A percentile compares a stretch with the other conserved stretches of the same genome.
Conservation (phyloP, 768 basidiomycete species). For the Tubosaeta sp. region DNA sequence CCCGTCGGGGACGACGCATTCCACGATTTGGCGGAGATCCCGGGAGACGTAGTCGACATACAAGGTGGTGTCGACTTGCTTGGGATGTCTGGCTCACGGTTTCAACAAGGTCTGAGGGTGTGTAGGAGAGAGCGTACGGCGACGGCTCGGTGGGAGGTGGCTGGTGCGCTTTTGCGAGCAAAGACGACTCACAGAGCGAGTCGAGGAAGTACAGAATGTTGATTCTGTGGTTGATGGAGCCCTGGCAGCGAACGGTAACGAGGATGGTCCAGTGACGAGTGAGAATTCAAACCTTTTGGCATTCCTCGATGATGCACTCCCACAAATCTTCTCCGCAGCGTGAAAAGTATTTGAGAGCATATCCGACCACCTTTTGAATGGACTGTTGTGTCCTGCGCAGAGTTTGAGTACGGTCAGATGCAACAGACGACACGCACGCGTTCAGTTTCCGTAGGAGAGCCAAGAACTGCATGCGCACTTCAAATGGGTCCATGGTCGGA, state of each 20-base stretch:
- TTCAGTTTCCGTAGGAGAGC: constrained; percentile 56
- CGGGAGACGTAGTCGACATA: constrained; percentile 76
- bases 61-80: constrained; percentile 41
- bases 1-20: constrained; percentile 84
- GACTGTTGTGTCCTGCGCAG: constrained; percentile 72
- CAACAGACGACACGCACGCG: constrained; percentile 39
- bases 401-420: too few relatives aligned
- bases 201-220: constrained; percentile 92
- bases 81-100: constrained; percentile 24
- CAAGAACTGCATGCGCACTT: constrained; percentile 73
- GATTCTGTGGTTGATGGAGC: constrained; percentile 85
- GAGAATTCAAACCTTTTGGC: constrained; percentile 59
- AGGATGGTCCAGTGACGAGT: too few relatives aligned
- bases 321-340: constrained; percentile 89
- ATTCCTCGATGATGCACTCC: constrained; percentile 91
- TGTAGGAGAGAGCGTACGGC: constrained; percentile 12
- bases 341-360: constrained; percentile 79
- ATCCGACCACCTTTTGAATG: constrained; percentile 83
- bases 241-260: constrained; percentile 37
- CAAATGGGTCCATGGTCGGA: constrained; percentile 48
- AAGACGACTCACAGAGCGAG: constrained; percentile 75
- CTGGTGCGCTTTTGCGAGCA: constrained; percentile 58
- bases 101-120: not conserved
- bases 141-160: constrained; percentile 25
- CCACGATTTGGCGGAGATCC: constrained; percentile 76